Evolutionary conservation across 495 filamentous ascomycete genomes (phyloP).

Genomic region (Aspergillus affinis): DNA sequence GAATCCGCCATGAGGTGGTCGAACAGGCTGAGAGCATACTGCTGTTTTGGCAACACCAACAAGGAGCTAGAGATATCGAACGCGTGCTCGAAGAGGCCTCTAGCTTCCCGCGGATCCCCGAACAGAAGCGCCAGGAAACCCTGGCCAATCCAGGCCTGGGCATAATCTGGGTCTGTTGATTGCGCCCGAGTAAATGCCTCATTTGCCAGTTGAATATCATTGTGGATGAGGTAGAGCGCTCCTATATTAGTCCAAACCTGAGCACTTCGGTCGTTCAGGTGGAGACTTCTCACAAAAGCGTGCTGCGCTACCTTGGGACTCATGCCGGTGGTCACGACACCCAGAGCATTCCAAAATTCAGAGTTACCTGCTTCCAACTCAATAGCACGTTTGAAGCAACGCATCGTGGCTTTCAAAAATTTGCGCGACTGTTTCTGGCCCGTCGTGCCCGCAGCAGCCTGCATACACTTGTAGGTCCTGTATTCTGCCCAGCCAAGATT

Average conservation of each 20-base stretch:
- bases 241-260: conserved; percentile 90
- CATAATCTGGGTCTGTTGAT: conserved; percentile 89
- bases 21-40: conserved; percentile 76
- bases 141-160: conserved; percentile 91
- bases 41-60: conserved; percentile 65
- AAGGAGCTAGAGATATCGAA: conserved; percentile 86
- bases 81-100: conserved; percentile 87
- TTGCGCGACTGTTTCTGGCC: conserved; percentile 49
- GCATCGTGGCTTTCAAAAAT: conserved; percentile 77
- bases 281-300: conserved; percentile 85
- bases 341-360: conserved; percentile 97
- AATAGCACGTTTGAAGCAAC: conserved; percentile 95
- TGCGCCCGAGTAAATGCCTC: conserved; percentile 88
- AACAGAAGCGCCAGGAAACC: conserved; percentile 75
- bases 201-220: conserved; percentile 79
- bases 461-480: conserved; percentile 66
- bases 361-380: conserved; percentile 92
- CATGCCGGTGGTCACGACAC: conserved; percentile 79
- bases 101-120: conserved; percentile 73
- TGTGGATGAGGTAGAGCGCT: conserved; percentile 78
- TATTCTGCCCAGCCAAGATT: conserved; percentile 96
- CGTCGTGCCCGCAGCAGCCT: conserved; percentile 36
- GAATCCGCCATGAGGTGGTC: conserved; percentile 65
- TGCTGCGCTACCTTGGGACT: conserved; percentile 91
- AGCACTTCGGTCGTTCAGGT: conserved; percentile 84